Evolutionary conservation across 2,329 filamentous ascomycete genomes (phyloP).

Genomic region (Alternaria sp.): DNA sequence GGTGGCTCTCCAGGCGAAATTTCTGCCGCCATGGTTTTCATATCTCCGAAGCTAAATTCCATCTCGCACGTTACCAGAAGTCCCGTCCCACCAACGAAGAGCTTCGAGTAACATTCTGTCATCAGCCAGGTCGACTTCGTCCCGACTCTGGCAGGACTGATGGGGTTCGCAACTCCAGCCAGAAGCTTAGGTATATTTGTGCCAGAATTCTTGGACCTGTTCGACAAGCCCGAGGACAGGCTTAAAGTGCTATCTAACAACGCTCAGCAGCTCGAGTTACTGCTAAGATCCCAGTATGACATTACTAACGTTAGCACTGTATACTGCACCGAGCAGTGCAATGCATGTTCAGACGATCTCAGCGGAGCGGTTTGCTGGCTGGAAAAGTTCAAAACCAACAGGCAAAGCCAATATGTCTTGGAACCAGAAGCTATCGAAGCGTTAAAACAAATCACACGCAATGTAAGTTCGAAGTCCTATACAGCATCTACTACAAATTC

Average conservation of each 20-base stretch:
- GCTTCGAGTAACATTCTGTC: background rate
- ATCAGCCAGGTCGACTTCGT: conserved; percentile 2
- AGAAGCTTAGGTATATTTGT: background rate
- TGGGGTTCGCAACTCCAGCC: background rate
- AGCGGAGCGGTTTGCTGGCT: background rate
- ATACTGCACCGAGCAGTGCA: background rate
- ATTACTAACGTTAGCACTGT: background rate
- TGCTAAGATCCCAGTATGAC: background rate
- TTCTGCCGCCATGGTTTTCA: background rate
- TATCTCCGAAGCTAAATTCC: background rate
- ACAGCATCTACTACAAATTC: no score
- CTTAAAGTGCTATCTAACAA: background rate
- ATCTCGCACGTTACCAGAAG: background rate
- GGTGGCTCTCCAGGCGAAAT: background rate
- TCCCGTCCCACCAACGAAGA: background rate
- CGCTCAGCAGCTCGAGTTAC: background rate
- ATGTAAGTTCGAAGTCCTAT: background rate
- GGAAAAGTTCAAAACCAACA: background rate
- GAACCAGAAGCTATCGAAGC: background rate
- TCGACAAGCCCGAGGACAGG: background rate
- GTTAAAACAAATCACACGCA: background rate
- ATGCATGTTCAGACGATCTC: background rate
- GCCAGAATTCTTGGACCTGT: background rate
- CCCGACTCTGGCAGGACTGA: background rate
- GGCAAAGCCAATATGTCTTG: no score